Evolutionary conservation across 2,329 filamentous ascomycete species (phyloP), one percentile per base, ranked within the genome.

Genomic region (Venturia carpophila): DNA sequence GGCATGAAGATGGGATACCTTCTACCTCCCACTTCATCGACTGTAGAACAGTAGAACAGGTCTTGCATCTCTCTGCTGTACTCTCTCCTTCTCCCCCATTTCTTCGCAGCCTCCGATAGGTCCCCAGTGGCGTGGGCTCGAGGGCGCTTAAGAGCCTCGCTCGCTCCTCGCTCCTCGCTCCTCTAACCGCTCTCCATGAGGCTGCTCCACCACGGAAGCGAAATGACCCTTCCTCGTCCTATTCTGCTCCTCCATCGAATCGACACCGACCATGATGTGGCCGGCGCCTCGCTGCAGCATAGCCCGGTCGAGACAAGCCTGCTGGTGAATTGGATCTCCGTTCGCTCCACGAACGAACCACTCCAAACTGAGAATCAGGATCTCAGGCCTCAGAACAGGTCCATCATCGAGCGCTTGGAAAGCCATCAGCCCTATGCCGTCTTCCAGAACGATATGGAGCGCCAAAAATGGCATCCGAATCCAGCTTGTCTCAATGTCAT

Each of bases 81-180:
- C n/a, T 27, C 58, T 42, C 7, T 15, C 4, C 30, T 27, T 3
- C 13, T 41, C 39, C 30, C 3, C n/a, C 30, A 34, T 17, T 27
- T n/a, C 42, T 61, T 27, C 13, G 24, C 60, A 61, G 52, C 27
- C n/a, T 43, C 60, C 27, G 37, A 34, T 27, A 61, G 21, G 37
- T 9, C 10, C 21, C 21, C 27, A 61, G 19, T 45, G n/a, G 24
- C 6, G 17, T 34, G 21, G 34, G 15, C n/a, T 60, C 21, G 15
- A 17, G 19, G 60, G 60, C 60, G 60, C 60, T 61, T 61, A 43
- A 19, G 58, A 60, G 49, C 58, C 58, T 60, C 58, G 21, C 3
- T 19, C 24, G 37, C 37, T n/a, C n/a, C n/a, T n/a, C n/a, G n/a
- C n/a, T n/a, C n/a, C n/a, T n/a, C 19, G 60, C 42, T 43, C 37